Evolutionary conservation across 306 rosid genomes (phyloP).

Genomic region (Urtica urens): DNA sequence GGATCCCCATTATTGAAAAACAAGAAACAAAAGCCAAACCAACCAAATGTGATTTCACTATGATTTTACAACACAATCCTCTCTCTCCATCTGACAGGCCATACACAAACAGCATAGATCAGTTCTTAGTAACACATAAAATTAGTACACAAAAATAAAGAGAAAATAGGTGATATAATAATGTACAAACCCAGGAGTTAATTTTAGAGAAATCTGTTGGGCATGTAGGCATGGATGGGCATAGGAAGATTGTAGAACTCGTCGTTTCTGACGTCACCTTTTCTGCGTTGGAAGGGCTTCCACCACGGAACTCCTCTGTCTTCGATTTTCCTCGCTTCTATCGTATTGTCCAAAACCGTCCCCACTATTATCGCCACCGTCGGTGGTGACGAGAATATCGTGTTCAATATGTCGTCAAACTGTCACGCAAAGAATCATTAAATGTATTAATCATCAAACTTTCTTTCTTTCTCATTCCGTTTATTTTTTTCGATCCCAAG

Average conservation of each 20-base stretch:
- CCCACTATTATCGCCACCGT: conserved; percentile 78
- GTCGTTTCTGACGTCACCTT: conserved; percentile 64
- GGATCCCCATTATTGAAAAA: too few species aligned
- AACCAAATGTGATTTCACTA: too few species aligned
- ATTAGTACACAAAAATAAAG: background rate
- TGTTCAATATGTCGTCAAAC: conserved; percentile 79
- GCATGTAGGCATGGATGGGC: conserved; percentile 48
- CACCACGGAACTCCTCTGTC: conserved; percentile 92
- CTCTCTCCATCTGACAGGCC: too few species aligned
- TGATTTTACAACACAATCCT: too few species aligned
- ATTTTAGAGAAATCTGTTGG: conserved; percentile 43
- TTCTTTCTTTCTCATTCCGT: too few species aligned
- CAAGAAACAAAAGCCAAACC: too few species aligned
- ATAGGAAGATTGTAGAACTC: conserved; percentile 73
- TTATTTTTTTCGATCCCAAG: too few species aligned
- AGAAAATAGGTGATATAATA: background rate
- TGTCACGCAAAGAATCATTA: too few species aligned
- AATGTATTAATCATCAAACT: too few species aligned
- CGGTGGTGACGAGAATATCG: conserved; percentile 82
- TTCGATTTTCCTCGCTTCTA: conserved; percentile 33
- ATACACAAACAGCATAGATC: too few species aligned
- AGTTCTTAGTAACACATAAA: background rate
- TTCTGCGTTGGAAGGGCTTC: conserved; percentile 59
- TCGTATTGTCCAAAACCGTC: conserved; percentile 66
- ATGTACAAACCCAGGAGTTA: conserved; percentile 9